phyloP scores from a whole-genome alignment of 371 early-diverging fungal genomes.

The Apophysomyces elegans region DNA sequence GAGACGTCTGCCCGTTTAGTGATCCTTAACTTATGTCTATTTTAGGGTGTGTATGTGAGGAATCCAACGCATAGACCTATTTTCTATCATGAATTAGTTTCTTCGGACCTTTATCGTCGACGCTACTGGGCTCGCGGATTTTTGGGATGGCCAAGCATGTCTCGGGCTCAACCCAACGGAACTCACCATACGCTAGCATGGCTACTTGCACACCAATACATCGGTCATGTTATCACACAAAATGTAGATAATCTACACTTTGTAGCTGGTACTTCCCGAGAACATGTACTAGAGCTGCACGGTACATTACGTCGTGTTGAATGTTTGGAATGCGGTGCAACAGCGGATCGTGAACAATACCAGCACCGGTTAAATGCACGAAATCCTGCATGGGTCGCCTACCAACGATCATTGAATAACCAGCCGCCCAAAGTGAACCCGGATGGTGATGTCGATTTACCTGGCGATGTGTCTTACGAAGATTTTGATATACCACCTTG shows the following conservation, averaged over 20 bases:
- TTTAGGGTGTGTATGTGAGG: constrained; percentile 71
- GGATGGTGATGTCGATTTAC: constrained; percentile 88
- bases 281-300: constrained; percentile 79
- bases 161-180: constrained; percentile 70
- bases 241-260: constrained; percentile 90
- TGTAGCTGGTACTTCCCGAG: constrained; percentile 51
- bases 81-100: constrained; percentile 73
- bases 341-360: constrained; percentile 58
- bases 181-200: constrained; percentile 67
- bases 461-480: constrained; percentile 56
- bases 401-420: constrained; percentile 30
- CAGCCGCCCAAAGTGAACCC: constrained; percentile 70
- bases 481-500: constrained; percentile 80
- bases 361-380: constrained; percentile 67
- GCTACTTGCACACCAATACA: constrained; percentile 48
- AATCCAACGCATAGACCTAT: constrained; percentile 86
- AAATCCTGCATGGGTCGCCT: constrained; percentile 74
- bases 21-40: neutral
- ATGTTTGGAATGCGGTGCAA: constrained; percentile 72
- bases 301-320: constrained; percentile 78
- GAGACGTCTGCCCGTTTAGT: neutral
- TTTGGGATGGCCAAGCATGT: constrained; percentile 79
- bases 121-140: constrained; percentile 94
- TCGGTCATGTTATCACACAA: constrained; percentile 79
- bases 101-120: constrained; percentile 65